Evolutionary conservation across 768 basidiomycete species (phyloP).

Genomic region (Nevesoporus exiguus): DNA sequence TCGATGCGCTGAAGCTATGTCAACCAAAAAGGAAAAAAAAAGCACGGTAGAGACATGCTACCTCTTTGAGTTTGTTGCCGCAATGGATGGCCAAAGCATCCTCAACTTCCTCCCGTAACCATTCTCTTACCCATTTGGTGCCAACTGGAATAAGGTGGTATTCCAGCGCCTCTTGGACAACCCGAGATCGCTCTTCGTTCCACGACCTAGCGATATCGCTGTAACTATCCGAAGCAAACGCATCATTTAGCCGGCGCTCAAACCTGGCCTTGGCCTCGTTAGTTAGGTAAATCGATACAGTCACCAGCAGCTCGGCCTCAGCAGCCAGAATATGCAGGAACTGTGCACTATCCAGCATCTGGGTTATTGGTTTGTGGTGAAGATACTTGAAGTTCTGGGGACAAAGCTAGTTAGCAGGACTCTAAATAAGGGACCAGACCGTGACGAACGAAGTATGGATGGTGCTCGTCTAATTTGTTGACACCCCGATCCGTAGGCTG

Average conservation of each 20-base stretch:
- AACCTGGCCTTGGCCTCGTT: conserved; percentile 60
- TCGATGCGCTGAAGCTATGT: conserved; percentile 64
- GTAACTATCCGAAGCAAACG: conserved; percentile 81
- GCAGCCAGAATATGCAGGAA: conserved; percentile 90
- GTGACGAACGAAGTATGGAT: conserved; percentile 63
- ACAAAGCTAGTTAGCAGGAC: conserved; percentile 3
- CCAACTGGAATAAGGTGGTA: conserved; percentile 82
- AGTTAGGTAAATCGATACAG: conserved; percentile 65
- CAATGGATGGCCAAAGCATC: conserved; percentile 72
- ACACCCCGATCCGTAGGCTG: conserved; percentile 85
- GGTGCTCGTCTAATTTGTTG: conserved; percentile 69
- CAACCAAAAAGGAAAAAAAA: conserved; percentile 7
- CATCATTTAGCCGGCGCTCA: conserved; percentile 71
- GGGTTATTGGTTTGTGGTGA: conserved; percentile 64
- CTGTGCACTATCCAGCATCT: conserved; percentile 70
- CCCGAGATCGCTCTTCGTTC: conserved; percentile 80
- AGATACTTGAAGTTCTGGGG: conserved; percentile 93
- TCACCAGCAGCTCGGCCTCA: conserved; percentile 85
- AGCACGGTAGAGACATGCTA: conserved; percentile 40
- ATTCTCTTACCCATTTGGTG: conserved; percentile 86
- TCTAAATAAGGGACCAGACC: neutral
- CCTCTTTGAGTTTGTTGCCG: conserved; percentile 65
- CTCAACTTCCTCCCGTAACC: conserved; percentile 86
- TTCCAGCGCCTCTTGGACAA: conserved; percentile 76
- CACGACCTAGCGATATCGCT: conserved; percentile 84